Conservation (phyloP, 106 monocot genomes). For the Apostasia shenzhenica region DNA sequence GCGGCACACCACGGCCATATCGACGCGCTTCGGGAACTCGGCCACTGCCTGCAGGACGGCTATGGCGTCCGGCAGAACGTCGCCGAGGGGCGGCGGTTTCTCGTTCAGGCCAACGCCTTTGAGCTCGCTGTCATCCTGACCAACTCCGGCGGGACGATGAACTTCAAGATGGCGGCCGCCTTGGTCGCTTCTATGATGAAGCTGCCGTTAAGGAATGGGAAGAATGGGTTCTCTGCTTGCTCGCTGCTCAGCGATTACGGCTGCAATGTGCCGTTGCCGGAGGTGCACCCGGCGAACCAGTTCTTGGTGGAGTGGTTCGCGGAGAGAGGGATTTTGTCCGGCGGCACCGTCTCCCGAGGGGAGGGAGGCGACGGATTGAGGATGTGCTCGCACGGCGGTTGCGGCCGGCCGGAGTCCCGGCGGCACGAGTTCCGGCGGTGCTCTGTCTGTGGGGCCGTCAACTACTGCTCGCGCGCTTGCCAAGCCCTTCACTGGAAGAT, state of each 20-base stretch:
- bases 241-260: slow-evolving; percentile 28
- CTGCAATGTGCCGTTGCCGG: slow-evolving; percentile 14
- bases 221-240: background rate
- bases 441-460: slow-evolving; percentile 50
- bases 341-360: background rate
- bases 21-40: slow-evolving; percentile 34
- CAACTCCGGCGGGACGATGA: background rate
- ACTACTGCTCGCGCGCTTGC: slow-evolving; percentile 67
- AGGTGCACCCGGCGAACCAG: slow-evolving; percentile 32
- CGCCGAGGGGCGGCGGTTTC: slow-evolving; percentile 26
- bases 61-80: slow-evolving; percentile 29
- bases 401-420: slow-evolving; percentile 57
- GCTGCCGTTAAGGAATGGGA: background rate
- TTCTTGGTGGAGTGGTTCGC: slow-evolving; percentile 45
- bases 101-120: slow-evolving; percentile 26
- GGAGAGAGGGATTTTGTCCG: background rate
- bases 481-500: slow-evolving; percentile 63
- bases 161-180: no score
- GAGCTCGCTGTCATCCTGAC: slow-evolving; percentile 12
- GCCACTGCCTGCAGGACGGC: slow-evolving; percentile 38
- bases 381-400: slow-evolving; percentile 41
- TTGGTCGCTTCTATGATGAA: no score
- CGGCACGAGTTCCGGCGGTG: slow-evolving; percentile 65
- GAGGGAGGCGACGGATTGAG: slow-evolving; percentile 18
- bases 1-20: slow-evolving; percentile 24